Conservation (phyloP, 176 grass and related monocot species). For the Zoysia pacifica region DNA sequence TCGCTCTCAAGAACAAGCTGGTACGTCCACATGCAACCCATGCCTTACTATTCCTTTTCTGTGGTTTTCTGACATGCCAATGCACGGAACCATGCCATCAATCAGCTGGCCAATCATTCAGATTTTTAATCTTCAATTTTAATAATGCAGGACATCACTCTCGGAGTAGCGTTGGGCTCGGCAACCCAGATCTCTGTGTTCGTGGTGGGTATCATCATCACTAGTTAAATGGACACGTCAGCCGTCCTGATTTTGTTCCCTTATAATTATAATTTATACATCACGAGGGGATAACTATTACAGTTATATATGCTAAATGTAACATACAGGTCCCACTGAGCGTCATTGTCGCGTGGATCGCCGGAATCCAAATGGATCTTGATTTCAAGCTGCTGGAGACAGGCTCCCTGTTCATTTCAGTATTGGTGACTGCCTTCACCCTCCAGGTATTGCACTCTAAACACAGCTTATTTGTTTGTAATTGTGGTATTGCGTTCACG, state of each 20-base stretch:
- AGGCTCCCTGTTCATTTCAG: conserved; percentile 63
- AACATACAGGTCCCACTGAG: conserved; percentile 61
- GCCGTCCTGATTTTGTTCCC: neutral
- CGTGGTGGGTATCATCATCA: conserved; percentile 56
- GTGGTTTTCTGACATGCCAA: neutral
- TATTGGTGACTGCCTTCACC: conserved; percentile 70
- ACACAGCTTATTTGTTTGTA: neutral
- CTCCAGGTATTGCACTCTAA: conserved; percentile 57
- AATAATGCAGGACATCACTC: conserved; percentile 69
- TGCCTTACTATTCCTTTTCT: neutral
- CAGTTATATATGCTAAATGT: conserved; percentile 3
- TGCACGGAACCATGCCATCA: neutral
- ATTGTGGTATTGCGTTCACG: neutral
- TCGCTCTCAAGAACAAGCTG: conserved; percentile 80
- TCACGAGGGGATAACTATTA: too few relatives aligned
- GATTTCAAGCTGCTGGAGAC: conserved; percentile 87
- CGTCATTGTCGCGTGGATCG: conserved; percentile 84
- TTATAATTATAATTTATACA: neutral
- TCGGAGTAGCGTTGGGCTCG: conserved; percentile 79
- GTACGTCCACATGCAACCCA: conserved; percentile 27
- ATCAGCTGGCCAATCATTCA: neutral
- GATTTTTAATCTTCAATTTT: neutral
- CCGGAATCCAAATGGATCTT: conserved; percentile 86
- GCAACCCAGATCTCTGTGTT: conserved; percentile 90
- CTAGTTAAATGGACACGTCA: neutral